Evolutionary conservation across 257 asterid genomes (phyloP).

Genomic region (Przewalskia tangutica): DNA sequence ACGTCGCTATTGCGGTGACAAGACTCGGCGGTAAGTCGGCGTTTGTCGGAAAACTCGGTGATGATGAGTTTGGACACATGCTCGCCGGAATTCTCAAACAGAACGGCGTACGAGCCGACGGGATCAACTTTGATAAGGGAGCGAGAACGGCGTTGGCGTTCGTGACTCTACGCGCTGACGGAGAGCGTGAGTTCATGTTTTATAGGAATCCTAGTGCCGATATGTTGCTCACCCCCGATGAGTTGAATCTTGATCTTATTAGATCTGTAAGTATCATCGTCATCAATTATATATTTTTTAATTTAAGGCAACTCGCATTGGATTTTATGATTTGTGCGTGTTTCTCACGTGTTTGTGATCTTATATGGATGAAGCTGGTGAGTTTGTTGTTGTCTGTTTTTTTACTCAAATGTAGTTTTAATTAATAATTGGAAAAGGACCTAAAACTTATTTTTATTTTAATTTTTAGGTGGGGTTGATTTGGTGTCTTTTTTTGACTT

Average conservation of each 20-base stretch:
- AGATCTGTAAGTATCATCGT: slow-evolving; percentile 60
- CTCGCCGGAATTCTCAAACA: slow-evolving; percentile 71
- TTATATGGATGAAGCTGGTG: not conserved
- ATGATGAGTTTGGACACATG: slow-evolving; percentile 93
- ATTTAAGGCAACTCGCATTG: not conserved
- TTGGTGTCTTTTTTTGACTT: not conserved
- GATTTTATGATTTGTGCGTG: not conserved
- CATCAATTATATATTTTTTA: not conserved
- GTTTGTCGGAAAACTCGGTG: slow-evolving; percentile 78
- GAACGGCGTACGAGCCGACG: slow-evolving; percentile 65
- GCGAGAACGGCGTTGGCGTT: slow-evolving; percentile 87
- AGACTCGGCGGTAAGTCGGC: slow-evolving; percentile 76
- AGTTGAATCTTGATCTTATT: slow-evolving; percentile 72
- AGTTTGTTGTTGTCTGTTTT: too few species aligned
- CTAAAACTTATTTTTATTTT: not conserved
- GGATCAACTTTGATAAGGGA: slow-evolving; percentile 66
- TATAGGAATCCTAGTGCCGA: slow-evolving; percentile 94
- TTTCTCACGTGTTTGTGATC: not conserved
- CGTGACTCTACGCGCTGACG: slow-evolving; percentile 86
- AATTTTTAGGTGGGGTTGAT: not conserved
- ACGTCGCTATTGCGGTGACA: slow-evolving; percentile 88
- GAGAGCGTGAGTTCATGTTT: slow-evolving; percentile 94
- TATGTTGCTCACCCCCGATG: slow-evolving; percentile 79
- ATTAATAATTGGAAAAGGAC: not conserved
- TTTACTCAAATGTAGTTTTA: too few species aligned